Conservation (phyloP, 495 filamentous ascomycete species). For the Penicillium tannophilum region DNA sequence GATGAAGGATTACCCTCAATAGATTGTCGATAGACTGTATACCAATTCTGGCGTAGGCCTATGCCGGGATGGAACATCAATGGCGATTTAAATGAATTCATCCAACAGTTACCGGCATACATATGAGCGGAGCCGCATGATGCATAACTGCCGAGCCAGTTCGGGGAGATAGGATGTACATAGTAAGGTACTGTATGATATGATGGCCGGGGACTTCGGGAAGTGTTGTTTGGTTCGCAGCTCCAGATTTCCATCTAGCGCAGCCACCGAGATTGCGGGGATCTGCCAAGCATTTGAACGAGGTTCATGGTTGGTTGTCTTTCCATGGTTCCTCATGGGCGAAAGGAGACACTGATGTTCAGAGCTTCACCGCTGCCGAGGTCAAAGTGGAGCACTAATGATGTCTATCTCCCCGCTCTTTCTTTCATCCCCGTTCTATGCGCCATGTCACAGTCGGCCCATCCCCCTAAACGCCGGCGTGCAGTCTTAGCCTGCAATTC, state of each 20-base stretch:
- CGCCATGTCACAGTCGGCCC: conserved; percentile 7
- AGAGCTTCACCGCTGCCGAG: conserved; percentile 2
- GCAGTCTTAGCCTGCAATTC: conserved; percentile 13
- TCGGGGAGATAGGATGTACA: not conserved
- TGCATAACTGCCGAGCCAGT: too few species aligned
- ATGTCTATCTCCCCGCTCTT: conserved; percentile 5
- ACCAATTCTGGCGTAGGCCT: not conserved
- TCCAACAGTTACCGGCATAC: too few species aligned
- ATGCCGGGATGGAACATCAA: too few species aligned
- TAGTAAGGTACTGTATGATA: not conserved
- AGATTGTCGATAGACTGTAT: not conserved
- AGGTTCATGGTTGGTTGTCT: too few species aligned
- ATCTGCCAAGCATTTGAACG: not conserved
- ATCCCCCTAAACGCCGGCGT: conserved; percentile 12
- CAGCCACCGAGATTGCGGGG: not conserved
- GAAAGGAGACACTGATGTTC: not conserved
- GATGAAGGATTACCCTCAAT: not conserved
- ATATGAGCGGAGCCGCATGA: too few species aligned
- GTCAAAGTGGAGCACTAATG: not conserved
- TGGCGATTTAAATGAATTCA: too few species aligned
- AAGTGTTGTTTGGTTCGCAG: not conserved
- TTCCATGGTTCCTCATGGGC: too few species aligned
- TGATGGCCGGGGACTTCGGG: not conserved
- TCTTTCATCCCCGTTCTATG: not conserved
- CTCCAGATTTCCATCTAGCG: not conserved